phyloP scores from a whole-genome alignment of 352 stramenopile species.

The Phytophthora meadii region DNA sequence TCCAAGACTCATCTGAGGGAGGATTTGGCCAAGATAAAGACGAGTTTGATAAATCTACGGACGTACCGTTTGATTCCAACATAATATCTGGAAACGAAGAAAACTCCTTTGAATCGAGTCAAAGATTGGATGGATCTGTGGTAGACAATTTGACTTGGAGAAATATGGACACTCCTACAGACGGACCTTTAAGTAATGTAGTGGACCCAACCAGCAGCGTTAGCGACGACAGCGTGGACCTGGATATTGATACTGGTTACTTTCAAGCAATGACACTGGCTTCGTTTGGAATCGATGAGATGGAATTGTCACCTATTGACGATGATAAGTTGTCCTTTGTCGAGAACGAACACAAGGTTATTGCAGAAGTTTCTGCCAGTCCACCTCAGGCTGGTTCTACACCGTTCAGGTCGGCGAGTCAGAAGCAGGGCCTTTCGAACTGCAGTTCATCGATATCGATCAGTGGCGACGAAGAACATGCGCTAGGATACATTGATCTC shows the following conservation, averaged over 20 bases:
- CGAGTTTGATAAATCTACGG: not conserved
- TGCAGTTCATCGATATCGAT: not conserved
- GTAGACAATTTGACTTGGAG: no score
- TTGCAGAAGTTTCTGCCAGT: not conserved
- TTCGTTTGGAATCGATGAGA: conserved; percentile 53
- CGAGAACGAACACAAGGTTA: not conserved
- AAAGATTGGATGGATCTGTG: no score
- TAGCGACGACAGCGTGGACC: not conserved
- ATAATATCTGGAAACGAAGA: not conserved
- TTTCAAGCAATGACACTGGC: conserved; percentile 48
- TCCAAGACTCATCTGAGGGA: not conserved
- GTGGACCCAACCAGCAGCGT: not conserved
- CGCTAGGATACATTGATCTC: no score
- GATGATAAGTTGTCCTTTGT: not conserved
- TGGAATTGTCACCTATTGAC: conserved; percentile 47
- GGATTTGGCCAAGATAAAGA: not conserved
- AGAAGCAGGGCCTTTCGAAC: not conserved
- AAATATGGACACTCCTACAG: no score
- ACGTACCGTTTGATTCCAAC: not conserved
- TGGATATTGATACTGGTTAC: conserved; percentile 15
- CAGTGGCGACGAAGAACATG: no score
- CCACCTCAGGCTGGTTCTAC: not conserved
- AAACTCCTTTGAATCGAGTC: not conserved
- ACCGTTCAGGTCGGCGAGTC: not conserved
- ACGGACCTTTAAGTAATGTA: not conserved